These are phyloP conservation scores for Colletotrichum higginsianum DNA, from an alignment of 2,329 filamentous ascomycete species.

Conservation along the genomic window DNA sequence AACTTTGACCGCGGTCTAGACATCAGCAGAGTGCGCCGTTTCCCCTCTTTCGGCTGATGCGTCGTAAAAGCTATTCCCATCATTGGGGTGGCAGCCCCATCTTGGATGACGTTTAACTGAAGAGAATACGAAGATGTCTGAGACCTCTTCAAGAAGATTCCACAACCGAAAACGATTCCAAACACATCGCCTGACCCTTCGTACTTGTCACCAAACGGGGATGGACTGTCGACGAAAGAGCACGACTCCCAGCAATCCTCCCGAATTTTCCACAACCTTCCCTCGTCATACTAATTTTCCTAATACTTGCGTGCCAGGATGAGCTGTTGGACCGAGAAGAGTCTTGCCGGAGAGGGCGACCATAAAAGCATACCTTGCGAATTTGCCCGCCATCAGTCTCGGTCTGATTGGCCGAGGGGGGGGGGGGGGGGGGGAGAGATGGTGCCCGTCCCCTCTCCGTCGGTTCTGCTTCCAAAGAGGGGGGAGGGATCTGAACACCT, in stretches of 20 bases:
- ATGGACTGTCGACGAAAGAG: not conserved
- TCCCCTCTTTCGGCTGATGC: constrained; percentile 35
- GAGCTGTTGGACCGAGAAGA: not conserved
- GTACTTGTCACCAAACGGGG: no score
- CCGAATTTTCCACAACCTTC: not conserved
- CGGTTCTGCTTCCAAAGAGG: constrained; percentile 6
- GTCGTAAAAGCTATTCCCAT: constrained; percentile 14
- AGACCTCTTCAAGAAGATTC: constrained; percentile 19
- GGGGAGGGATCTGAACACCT: constrained; percentile 13
- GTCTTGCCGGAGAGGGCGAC: constrained; percentile 17
- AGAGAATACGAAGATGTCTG: not conserved
- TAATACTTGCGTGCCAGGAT: not conserved
- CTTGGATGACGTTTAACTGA: constrained; percentile 9
- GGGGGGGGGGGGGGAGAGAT: not conserved
- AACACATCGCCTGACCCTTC: no score
- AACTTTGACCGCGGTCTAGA: constrained; percentile 15
- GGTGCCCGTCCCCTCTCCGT: not conserved
- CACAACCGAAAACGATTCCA: constrained; percentile 15
- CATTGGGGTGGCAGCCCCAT: not conserved
- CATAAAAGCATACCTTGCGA: constrained; percentile 26
- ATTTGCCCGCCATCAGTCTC: not conserved
- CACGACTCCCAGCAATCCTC: not conserved
- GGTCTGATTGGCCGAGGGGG: not conserved
- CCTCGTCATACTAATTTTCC: not conserved
- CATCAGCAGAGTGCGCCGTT: not conserved